phyloP scores from a whole-genome alignment of 208 protist species.

The Trypanosoma melophagium region DNA sequence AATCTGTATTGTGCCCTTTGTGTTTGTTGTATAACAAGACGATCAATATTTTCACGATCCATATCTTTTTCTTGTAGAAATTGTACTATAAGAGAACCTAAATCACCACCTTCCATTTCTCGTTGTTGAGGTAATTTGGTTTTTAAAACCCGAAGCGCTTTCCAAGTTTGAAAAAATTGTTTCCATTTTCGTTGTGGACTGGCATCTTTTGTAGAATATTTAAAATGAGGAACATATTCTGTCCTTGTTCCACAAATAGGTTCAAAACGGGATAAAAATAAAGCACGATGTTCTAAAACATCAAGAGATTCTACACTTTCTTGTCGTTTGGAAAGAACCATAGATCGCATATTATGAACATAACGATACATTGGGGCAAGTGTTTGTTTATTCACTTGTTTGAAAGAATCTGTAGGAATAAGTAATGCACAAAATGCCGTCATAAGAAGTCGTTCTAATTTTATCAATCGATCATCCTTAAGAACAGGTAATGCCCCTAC shows the following conservation, averaged over 20 bases:
- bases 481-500: constrained; percentile 63
- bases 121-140: constrained; percentile 63
- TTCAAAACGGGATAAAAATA: constrained; percentile 85
- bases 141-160: constrained; percentile 66
- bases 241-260: constrained; percentile 33
- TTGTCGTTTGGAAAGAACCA: constrained; percentile 79
- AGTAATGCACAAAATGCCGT: constrained; percentile 79
- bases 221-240: constrained; percentile 6
- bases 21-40: constrained; percentile 50
- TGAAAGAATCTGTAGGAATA: constrained; percentile 55
- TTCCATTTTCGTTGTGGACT: constrained; percentile 70
- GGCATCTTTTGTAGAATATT: constrained; percentile 20
- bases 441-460: constrained; percentile 80
- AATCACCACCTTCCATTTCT: constrained; percentile 38
- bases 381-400: constrained; percentile 36
- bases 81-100: constrained; percentile 46
- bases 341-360: constrained; percentile 73
- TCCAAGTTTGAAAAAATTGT: constrained; percentile 84
- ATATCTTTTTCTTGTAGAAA: constrained; percentile 72
- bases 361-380: constrained; percentile 59
- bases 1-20: constrained; percentile 71
- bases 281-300: constrained; percentile 56
- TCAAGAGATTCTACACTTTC: constrained; percentile 54
- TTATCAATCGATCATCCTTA: constrained; percentile 66
- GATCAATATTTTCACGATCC: constrained; percentile 49